Conservation (phyloP, 805 yeast species). For the Nakazawaea populi region DNA sequence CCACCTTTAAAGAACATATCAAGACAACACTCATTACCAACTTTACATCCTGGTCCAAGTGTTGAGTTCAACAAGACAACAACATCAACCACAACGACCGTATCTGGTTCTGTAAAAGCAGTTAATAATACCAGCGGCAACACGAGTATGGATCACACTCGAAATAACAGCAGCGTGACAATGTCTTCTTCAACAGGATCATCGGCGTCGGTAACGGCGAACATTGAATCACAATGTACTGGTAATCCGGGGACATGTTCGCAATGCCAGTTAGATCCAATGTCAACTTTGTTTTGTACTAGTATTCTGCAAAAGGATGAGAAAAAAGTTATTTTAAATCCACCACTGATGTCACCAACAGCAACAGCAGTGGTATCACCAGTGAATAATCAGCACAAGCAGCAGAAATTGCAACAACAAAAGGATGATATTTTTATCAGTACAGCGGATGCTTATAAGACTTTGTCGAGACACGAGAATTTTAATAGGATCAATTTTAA, state of each 20-base stretch:
- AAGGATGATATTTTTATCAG: conserved; percentile 51
- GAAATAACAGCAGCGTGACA: neutral
- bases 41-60: conserved; percentile 59
- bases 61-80: conserved; percentile 34
- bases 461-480: conserved; percentile 75
- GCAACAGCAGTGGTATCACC: neutral
- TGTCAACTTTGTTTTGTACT: conserved; percentile 84
- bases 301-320: conserved; percentile 60
- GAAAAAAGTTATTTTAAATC: conserved; percentile 12
- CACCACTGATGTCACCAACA: neutral
- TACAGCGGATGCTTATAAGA: conserved; percentile 84
- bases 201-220: conserved; percentile 6
- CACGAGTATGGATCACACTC: neutral
- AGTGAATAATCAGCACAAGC: no score
- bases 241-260: conserved; percentile 86
- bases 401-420: conserved; percentile 9
- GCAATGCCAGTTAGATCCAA: conserved; percentile 81
- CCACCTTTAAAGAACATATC: conserved; percentile 16
- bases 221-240: conserved; percentile 39
- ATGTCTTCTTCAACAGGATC: neutral
- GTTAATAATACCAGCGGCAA: neutral
- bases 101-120: neutral
- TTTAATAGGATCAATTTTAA: conserved; percentile 71
- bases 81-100: conserved; percentile 11
- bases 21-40: conserved; percentile 39